Evolutionary conservation across 139 green algal genomes (phyloP).

Genomic region (Limnomonas spitsbergensis): DNA sequence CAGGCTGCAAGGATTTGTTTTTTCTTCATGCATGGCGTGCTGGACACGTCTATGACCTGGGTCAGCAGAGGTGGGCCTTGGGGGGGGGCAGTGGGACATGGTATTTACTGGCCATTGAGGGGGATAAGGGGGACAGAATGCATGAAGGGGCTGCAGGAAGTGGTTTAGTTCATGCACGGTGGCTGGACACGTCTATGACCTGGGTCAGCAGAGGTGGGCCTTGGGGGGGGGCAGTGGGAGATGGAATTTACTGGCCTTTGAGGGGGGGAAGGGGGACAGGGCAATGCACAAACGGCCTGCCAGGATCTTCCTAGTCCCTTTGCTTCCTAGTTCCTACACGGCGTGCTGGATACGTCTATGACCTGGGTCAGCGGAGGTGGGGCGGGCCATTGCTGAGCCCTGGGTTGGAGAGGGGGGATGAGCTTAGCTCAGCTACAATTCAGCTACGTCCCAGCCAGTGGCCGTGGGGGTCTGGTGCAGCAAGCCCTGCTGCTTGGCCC

Average conservation of each 20-base stretch:
- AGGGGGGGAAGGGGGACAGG: not conserved
- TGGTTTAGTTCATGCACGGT: conserved; percentile 8
- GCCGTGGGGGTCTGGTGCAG: no score
- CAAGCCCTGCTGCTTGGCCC: no score
- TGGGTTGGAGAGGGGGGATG: no score
- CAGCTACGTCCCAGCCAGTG: no score
- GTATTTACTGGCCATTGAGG: not conserved
- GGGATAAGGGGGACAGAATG: not conserved
- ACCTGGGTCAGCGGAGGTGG: conserved; percentile 67
- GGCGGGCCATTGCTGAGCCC: no score
- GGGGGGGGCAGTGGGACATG: no score
- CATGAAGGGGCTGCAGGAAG: no score
- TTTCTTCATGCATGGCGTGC: conserved; percentile 42
- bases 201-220: conserved; percentile 65
- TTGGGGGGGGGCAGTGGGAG: no score
- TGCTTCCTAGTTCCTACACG: not conserved
- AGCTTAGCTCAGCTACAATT: no score
- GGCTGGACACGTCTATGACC: conserved; percentile 85
- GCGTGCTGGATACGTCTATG: conserved; percentile 87
- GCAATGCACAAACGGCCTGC: no score
- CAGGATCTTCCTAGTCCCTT: no score
- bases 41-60: conserved; percentile 91
- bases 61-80: conserved; percentile 47
- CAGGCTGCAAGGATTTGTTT: no score
- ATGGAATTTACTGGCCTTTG: not conserved